Base-by-base conservation (phyloP, 2,329 filamentous ascomycete species). In the Ophiostoma ips region DNA sequence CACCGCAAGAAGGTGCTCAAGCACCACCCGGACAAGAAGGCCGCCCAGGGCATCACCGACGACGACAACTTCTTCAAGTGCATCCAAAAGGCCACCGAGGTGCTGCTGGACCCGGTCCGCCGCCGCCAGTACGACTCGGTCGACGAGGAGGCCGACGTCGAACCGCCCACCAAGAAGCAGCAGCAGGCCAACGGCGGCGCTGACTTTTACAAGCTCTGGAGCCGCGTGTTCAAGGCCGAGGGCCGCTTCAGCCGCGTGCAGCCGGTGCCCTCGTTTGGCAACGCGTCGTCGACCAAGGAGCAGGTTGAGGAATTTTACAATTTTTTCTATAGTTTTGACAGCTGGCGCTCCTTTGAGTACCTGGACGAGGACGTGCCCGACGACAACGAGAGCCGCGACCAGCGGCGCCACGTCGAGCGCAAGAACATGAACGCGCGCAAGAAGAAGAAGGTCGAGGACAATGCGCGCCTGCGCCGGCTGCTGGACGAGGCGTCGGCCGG, bases 11-110 rank as follows among this genome's bases (percentile, higher is more conserved):
- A 98, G 84, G 92, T 98, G 57, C 84, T 98, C 58, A 90, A 88
- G 72, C 92, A 98, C 68, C 92, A 98, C 69, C 92, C 92, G 55
- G 92, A 98, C 68, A 98, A 98, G 83, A 94, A 94, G 73, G 92
- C 94, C 15, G 92, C 92, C 28, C 78, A 83, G 45, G 92, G 92
- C 55, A 77, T 79, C 61, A 77, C 79, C 59, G 89, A 96, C 62
- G 90, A 95, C 68, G 92, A 98, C 68, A 87, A 85, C 67, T 98
- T 98, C 76, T 98, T 98, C 84, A 98, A 98, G 78, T 98, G 94
- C 70, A 98, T 98, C 67, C 94, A 98, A 67, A 95, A 95, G 70
- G 92, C 92, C 52, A 90, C 84, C 60, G 92, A 98, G 62, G 77
- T 96, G 48, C 84, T 98, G 16, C 78, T 87, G 50, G 92, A 98